Percentiles rank a stretch among this genome's conserved stretches.
Evolutionary conservation across 2,329 filamentous ascomycete genomes (phyloP).

Genomic region (Aureobasidium subglaciale): DNA sequence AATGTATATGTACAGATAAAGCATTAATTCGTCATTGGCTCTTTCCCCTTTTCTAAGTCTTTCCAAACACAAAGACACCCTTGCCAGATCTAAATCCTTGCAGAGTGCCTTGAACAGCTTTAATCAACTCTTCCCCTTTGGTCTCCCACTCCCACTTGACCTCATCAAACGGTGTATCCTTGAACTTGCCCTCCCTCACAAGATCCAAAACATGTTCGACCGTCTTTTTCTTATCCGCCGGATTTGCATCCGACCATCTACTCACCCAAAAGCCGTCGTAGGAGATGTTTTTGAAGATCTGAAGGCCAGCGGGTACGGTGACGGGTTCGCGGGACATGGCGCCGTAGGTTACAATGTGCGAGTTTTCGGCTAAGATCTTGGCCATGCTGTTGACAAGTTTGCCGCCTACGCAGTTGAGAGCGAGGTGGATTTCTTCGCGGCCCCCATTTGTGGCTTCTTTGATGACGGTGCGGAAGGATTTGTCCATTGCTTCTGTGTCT

Average conservation of each 20-base stretch:
- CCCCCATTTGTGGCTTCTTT: conserved; percentile 63
- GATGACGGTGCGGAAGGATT: conserved; percentile 56
- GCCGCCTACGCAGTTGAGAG: conserved; percentile 89
- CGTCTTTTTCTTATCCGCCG: conserved; percentile 66
- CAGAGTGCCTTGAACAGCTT: conserved; percentile 74
- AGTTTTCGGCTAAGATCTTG: conserved; percentile 59
- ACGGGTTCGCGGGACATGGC: conserved; percentile 90
- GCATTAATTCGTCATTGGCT: background rate
- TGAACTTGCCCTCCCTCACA: conserved; percentile 68
- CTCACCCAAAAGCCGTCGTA: conserved; percentile 96
- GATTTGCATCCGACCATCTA: conserved; percentile 73
- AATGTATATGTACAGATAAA: background rate
- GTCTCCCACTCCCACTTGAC: conserved; percentile 80
- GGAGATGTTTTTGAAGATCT: conserved; percentile 88
- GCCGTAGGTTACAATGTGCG: conserved; percentile 84
- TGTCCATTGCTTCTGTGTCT: conserved; percentile 52
- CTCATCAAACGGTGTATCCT: conserved; percentile 74
- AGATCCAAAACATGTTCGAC: conserved; percentile 78
- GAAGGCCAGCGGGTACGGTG: conserved; percentile 67
- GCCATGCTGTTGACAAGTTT: conserved; percentile 73
- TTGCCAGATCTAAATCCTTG: conserved; percentile 82
- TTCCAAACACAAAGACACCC: conserved; percentile 76
- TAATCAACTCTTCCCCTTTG: conserved; percentile 58
- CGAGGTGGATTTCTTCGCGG: conserved; percentile 65
- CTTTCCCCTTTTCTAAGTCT: conserved; percentile 28